Conservation (phyloP, 108 stramenopile species). For the Conticribra guillardii region DNA sequence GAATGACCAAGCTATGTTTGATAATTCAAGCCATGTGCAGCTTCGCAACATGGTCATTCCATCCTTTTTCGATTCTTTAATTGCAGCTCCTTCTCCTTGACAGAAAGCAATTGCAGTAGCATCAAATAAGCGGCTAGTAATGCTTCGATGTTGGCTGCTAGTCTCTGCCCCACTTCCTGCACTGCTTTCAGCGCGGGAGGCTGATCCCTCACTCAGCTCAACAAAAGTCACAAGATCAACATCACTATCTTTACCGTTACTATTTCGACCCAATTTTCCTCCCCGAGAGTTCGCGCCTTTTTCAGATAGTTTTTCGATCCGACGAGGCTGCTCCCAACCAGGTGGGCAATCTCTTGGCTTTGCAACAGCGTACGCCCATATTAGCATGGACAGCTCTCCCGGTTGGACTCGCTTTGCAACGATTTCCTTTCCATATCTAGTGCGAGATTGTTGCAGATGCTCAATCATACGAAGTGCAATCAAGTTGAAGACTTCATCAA, state of each 20-base stretch:
- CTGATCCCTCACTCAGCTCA: conserved; percentile 19
- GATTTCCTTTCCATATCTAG: conserved; percentile 4
- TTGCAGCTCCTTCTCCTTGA: conserved; percentile 38
- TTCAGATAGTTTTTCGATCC: conserved; percentile 43
- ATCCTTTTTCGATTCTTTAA: conserved; percentile 7
- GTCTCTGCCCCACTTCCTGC: not conserved
- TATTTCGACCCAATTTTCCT: conserved; percentile 6
- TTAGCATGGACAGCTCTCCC: conserved; percentile 79
- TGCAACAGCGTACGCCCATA: conserved; percentile 77
- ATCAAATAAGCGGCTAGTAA: conserved; percentile 59
- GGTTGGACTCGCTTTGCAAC: conserved; percentile 36
- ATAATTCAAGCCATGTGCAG: conserved; percentile 80
- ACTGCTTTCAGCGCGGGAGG: conserved; percentile 2
- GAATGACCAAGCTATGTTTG: conserved; percentile 84
- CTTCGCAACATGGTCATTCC: conserved; percentile 31
- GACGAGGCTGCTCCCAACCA: conserved; percentile 74
- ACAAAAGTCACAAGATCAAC: conserved; percentile 57
- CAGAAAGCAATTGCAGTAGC: conserved; percentile 66
- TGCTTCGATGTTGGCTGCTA: conserved; percentile 11
- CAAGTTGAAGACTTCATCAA: conserved; percentile 59
- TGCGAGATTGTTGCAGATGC: conserved; percentile 15
- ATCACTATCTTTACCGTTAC: conserved; percentile 1
- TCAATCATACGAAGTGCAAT: conserved; percentile 60
- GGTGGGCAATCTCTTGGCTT: conserved; percentile 65
- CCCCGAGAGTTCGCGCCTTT: not conserved